Conservation (phyloP, 2,329 filamentous ascomycete genomes). For the Trematosphaeria pertusa region DNA sequence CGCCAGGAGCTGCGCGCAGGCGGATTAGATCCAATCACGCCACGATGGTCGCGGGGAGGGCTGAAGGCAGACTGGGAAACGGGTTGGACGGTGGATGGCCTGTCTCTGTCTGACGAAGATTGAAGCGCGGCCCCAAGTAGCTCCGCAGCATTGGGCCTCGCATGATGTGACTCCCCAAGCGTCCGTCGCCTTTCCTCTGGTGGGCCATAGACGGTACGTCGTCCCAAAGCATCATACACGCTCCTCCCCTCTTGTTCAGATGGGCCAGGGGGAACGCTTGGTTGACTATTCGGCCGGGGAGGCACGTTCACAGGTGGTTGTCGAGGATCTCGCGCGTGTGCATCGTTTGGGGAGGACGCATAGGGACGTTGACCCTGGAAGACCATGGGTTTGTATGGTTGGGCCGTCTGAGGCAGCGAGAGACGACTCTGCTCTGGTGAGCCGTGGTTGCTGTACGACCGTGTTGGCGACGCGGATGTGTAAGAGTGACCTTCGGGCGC, state of each 20-base stretch:
- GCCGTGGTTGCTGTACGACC: slow-evolving; percentile 41
- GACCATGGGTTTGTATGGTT: slow-evolving; percentile 42
- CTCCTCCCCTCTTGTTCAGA: slow-evolving; percentile 30
- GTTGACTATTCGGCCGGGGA: slow-evolving; percentile 51
- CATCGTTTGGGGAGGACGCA: slow-evolving; percentile 37
- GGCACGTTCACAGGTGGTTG: slow-evolving; percentile 36
- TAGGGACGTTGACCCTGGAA: slow-evolving; percentile 41
- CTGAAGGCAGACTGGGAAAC: slow-evolving; percentile 48
- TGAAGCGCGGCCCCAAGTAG: slow-evolving; percentile 33
- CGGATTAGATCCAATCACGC: slow-evolving; percentile 22
- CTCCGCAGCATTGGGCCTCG: slow-evolving; percentile 41
- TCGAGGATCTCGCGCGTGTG: slow-evolving; percentile 29
- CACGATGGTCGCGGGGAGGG: slow-evolving; percentile 40
- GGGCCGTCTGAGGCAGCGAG: slow-evolving; percentile 36
- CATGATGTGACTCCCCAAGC: slow-evolving; percentile 44
- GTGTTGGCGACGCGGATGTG: slow-evolving; percentile 39
- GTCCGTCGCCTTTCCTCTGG: slow-evolving; percentile 45
- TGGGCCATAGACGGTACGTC: slow-evolving; percentile 35
- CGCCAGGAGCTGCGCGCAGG: slow-evolving; percentile 41
- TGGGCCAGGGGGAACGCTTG: slow-evolving; percentile 35
- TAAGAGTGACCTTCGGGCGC: slow-evolving; percentile 35
- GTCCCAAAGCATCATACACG: slow-evolving; percentile 31
- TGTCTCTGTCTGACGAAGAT: slow-evolving; percentile 33
- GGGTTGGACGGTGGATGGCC: slow-evolving; percentile 49
- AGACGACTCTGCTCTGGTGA: slow-evolving; percentile 46